A percentile compares a stretch with the other conserved stretches of the same genome.
These are phyloP conservation scores for Knoxia roxburghii DNA, from an alignment of 257 asterid species.

Conservation along the genomic window DNA sequence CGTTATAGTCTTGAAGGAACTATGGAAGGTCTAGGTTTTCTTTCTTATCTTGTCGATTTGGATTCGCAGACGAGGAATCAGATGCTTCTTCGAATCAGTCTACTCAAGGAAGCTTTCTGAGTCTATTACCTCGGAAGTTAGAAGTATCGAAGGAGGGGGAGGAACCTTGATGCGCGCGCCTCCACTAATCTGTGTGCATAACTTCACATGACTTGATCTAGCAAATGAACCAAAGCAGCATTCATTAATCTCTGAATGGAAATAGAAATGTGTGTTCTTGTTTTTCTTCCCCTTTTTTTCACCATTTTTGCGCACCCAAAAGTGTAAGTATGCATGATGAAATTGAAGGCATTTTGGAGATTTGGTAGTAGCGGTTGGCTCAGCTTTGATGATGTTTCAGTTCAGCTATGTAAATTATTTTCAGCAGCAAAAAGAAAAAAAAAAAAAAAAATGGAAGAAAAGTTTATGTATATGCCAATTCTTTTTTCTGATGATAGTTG, in stretches of 20 bases:
- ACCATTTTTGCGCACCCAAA: slow-evolving; percentile 22
- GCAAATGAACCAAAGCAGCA: slow-evolving; percentile 25
- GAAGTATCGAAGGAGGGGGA: slow-evolving; percentile 45
- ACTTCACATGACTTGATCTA: slow-evolving; percentile 25
- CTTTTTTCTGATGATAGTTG: slow-evolving; percentile 17
- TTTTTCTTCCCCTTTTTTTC: slow-evolving; percentile 29
- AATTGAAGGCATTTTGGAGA: slow-evolving; percentile 22
- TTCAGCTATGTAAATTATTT: slow-evolving; percentile 47
- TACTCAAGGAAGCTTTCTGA: slow-evolving; percentile 71
- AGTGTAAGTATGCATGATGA: slow-evolving; percentile 34
- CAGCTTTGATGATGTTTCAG: slow-evolving; percentile 20
- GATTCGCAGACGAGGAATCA: slow-evolving; percentile 58
- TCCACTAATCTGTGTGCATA: slow-evolving; percentile 39
- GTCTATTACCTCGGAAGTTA: slow-evolving; percentile 53
- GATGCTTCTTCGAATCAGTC: slow-evolving; percentile 53
- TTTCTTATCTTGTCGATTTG: slow-evolving; percentile 9
- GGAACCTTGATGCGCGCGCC: slow-evolving; percentile 27
- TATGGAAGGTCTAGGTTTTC: too few species aligned
- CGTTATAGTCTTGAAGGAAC: neutral
- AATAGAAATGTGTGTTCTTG: slow-evolving; percentile 27
- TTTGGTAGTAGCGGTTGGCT: slow-evolving; percentile 12
- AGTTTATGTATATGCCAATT: slow-evolving; percentile 33
- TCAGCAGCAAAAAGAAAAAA: slow-evolving; percentile 26
- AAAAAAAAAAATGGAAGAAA: too few species aligned
- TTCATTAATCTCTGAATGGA: slow-evolving; percentile 14